Evolutionary conservation across 23 red algal species (phyloP), one percentile per base, ranked within the genome.

Genomic region (Gracilariopsis chorda): DNA sequence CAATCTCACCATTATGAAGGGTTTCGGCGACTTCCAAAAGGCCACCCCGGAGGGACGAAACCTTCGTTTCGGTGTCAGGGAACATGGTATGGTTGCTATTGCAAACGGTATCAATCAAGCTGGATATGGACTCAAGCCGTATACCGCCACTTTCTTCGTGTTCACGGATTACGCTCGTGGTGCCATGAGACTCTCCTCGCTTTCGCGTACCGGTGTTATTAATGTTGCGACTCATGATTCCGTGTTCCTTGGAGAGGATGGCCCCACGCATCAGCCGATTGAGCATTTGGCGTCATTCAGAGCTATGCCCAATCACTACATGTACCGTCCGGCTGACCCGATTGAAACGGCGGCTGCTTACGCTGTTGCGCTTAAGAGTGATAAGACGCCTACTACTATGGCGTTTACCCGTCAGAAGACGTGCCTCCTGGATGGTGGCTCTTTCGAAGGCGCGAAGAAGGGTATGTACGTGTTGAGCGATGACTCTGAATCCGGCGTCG

Each of bases 251-350:
- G 96, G 96, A 24, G 96, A 98, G 90, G 96, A 98, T 48, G 96
- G 96, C 0, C 96, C 96, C 12, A 98, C 96, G 21, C 96, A 98
- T 86, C 96, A 98, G 93, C 93, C 96, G 17, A 92, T 98, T 47
- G 96, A 98, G 83, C 96, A 98, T 42, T 78, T 98, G 64, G 93
- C 96, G 23, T 88, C 85, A 17, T 95, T 95, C 87, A 61, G 96
- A 28, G 96, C 96, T 1, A 98, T 98, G 96, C 96, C 96, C 51
- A 98, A 98, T 49, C 64, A 93, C 52, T 87, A 94, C 69, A 95
- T 95, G 96, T 90, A 74, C 33, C 83, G 96, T 9, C 96, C 96
- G 19, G 80, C 88, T 21, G 96, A 98, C 49, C 82, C 94, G 12
- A 98, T 90, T 63, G 96, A 98, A 75, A 73, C 64, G 21, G 96